A percentile compares a stretch with the other conserved stretches of the same genome.
Evolutionary conservation across 257 asterid genomes (phyloP).

Genomic region (Plantago major): DNA sequence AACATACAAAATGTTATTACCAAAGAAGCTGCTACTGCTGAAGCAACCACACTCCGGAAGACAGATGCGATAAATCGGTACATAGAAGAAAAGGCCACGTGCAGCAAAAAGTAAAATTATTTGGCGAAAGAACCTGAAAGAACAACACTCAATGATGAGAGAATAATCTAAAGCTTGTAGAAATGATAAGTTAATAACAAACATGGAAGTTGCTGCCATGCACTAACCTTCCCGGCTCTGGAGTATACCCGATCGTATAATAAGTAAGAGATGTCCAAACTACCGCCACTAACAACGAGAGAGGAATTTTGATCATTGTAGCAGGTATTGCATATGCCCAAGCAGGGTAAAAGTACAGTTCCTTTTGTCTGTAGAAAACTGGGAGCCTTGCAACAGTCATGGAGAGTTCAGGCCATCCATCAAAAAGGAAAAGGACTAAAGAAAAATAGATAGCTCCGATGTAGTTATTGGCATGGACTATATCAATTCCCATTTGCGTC

Average conservation of each 20-base stretch:
- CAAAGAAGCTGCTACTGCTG: constrained; percentile 41
- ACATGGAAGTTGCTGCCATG: background rate
- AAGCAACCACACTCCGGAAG: constrained; percentile 31
- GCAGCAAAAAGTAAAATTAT: constrained; percentile 38
- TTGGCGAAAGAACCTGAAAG: constrained; percentile 50
- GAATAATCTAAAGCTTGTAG: background rate
- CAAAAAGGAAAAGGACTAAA: constrained; percentile 41
- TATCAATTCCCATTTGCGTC: constrained; percentile 42
- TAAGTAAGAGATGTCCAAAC: constrained; percentile 49
- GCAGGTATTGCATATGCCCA: constrained; percentile 57
- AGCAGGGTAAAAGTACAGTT: constrained; percentile 45
- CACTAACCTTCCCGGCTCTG: constrained; percentile 37
- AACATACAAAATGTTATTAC: constrained; percentile 27
- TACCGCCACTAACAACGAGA: constrained; percentile 39
- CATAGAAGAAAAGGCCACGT: constrained; percentile 39
- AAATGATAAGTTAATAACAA: background rate
- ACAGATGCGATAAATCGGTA: constrained; percentile 51
- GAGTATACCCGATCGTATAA: constrained; percentile 45
- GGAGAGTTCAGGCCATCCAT: constrained; percentile 49
- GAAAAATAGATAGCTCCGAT: constrained; percentile 48
- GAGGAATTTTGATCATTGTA: constrained; percentile 45
- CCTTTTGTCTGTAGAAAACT: constrained; percentile 53
- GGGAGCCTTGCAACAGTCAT: constrained; percentile 43
- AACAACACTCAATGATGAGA: background rate
- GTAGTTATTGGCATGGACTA: constrained; percentile 41